Evolutionary conservation across 441 rosid species (phyloP).

Genomic region (Gossypium davidsonii): DNA sequence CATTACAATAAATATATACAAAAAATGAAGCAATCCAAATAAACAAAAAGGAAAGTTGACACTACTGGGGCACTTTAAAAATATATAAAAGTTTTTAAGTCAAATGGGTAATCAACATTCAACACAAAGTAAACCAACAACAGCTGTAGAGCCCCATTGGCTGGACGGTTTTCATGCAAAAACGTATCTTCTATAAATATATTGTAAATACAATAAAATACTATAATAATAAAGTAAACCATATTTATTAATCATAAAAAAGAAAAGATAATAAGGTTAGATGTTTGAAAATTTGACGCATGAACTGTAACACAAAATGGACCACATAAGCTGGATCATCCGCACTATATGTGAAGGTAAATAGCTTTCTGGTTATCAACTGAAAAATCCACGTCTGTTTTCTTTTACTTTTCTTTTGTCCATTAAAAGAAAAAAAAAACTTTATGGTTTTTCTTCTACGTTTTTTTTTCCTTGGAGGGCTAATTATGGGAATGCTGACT

Average conservation of each 20-base stretch:
- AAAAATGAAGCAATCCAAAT: constrained; percentile 14
- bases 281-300: background rate
- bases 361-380: background rate
- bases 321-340: constrained; percentile 22
- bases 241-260: background rate
- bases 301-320: constrained; percentile 7
- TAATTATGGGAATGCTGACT: background rate
- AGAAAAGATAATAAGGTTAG: background rate
- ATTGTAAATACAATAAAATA: background rate
- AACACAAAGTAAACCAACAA: background rate
- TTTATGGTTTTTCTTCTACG: background rate
- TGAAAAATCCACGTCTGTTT: background rate
- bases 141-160: constrained; percentile 36
- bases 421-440: too few relatives aligned
- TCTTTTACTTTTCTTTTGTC: background rate
- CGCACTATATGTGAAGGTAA: constrained; percentile 40
- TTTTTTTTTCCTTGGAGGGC: background rate
- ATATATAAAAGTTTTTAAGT: constrained; percentile 17
- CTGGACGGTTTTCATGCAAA: constrained; percentile 29
- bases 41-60: constrained; percentile 19
- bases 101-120: constrained; percentile 30
- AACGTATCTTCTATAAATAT: background rate
- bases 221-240: background rate
- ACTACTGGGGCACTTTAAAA: constrained; percentile 1
- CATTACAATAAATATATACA: background rate